Percentiles rank a stretch among this genome's conserved stretches.
Conservation (phyloP, 352 stramenopile species). For the Pythium chondricola region DNA sequence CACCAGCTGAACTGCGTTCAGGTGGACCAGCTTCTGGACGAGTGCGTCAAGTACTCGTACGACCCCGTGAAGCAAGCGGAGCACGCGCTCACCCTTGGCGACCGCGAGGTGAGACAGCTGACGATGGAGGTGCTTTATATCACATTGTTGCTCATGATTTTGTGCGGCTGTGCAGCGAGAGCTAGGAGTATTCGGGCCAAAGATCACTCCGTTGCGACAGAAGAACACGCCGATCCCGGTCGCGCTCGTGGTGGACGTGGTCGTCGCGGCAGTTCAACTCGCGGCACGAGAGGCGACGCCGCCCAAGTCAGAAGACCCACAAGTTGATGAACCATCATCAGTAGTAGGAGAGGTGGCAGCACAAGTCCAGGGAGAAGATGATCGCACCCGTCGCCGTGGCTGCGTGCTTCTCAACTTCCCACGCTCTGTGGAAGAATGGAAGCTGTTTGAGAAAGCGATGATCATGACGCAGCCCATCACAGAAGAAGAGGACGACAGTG, state of each 20-base stretch:
- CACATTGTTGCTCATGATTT: no score
- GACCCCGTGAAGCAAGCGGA: constrained; percentile 45
- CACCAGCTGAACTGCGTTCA: constrained; percentile 27
- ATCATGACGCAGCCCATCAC: background rate
- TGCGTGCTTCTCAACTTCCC: constrained; percentile 60
- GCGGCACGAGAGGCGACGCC: background rate
- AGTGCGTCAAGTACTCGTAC: constrained; percentile 45
- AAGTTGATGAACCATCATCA: background rate
- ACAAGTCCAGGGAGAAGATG: no score
- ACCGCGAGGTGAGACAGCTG: constrained; percentile 55
- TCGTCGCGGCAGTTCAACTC: constrained; percentile 25
- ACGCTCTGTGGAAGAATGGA: constrained; percentile 41
- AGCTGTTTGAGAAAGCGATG: constrained; percentile 39
- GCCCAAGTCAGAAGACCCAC: background rate
- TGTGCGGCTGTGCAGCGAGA: constrained; percentile 29
- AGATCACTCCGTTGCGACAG: constrained; percentile 29
- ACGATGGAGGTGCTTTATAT: no score
- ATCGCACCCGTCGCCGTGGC: constrained; percentile 4
- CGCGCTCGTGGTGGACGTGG: constrained; percentile 38
- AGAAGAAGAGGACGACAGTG: constrained; percentile 2
- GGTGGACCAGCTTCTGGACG: constrained; percentile 42
- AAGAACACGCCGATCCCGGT: constrained; percentile 47
- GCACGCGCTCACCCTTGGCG: constrained; percentile 19
- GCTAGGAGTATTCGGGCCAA: constrained; percentile 40
- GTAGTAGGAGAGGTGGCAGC: no score